phyloP scores from a whole-genome alignment of 2,329 filamentous ascomycete species.

The Fusarium floridanum region DNA sequence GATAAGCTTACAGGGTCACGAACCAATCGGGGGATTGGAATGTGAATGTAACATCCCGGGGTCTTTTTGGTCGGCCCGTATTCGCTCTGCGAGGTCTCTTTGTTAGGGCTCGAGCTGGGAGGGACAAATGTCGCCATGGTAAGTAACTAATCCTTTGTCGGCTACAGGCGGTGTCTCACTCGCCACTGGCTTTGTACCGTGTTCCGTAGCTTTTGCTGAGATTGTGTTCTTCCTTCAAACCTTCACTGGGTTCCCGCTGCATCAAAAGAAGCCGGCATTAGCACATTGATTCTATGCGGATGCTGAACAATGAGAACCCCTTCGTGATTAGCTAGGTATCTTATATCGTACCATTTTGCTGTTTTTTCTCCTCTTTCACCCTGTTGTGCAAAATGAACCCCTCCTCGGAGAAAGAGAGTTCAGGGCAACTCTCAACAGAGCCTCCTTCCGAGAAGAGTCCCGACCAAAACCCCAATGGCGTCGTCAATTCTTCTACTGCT shows the following conservation, averaged over 20 bases:
- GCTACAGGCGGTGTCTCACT: neutral
- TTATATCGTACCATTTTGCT: neutral
- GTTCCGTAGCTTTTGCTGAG: neutral
- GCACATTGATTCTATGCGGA: neutral
- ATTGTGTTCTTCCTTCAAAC: neutral
- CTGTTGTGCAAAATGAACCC: neutral
- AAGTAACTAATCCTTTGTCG: neutral
- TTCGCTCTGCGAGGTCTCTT: neutral
- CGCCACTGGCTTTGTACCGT: neutral
- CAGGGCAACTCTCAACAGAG: neutral
- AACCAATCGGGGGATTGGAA: neutral
- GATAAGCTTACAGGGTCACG: neutral
- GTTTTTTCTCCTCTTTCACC: neutral
- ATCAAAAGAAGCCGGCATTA: neutral
- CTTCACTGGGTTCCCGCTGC: neutral
- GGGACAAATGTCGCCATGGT: neutral
- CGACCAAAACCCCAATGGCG: neutral
- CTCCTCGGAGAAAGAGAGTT: neutral
- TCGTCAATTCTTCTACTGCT: neutral
- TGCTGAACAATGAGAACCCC: neutral
- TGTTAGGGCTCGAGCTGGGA: neutral
- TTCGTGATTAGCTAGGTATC: neutral
- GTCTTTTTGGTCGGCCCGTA: constrained; percentile 3
- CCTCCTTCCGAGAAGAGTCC: neutral
- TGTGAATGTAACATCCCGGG: neutral